phyloP scores from a whole-genome alignment of 306 rosid genomes.

The Fragaria iinumae region DNA sequence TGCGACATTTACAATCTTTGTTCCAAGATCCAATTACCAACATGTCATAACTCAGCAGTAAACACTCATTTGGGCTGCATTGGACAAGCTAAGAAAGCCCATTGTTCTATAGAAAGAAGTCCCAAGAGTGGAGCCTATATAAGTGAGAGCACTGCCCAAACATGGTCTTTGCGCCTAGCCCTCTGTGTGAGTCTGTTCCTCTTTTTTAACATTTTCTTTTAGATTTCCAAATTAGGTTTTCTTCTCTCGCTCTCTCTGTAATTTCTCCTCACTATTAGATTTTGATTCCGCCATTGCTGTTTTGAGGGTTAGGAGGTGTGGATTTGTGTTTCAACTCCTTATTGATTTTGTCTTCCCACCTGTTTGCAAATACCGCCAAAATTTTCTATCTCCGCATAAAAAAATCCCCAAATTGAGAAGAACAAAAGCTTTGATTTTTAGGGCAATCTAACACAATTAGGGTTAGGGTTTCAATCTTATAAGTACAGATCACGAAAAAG shows the following conservation, averaged over 20 bases:
- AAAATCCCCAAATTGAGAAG: conserved; percentile 14
- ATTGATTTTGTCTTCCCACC: conserved; percentile 40
- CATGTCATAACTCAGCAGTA: too few species aligned
- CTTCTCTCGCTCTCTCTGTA: conserved; percentile 17
- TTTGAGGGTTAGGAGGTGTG: conserved; percentile 70
- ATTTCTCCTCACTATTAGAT: conserved; percentile 19
- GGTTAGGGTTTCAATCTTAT: conserved; percentile 44
- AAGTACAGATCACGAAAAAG: conserved; percentile 25
- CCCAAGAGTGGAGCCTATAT: conserved; percentile 27
- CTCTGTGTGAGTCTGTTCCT: conserved; percentile 38
- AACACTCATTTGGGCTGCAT: too few species aligned
- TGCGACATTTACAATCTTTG: too few species aligned
- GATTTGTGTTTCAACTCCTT: conserved; percentile 30
- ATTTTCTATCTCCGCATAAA: conserved; percentile 16
- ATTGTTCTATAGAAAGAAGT: too few species aligned
- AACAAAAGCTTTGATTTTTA: neutral
- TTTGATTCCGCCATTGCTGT: conserved; percentile 31
- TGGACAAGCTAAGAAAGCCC: neutral
- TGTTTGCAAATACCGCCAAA: conserved; percentile 52
- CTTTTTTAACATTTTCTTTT: conserved; percentile 4
- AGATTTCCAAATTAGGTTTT: conserved; percentile 17
- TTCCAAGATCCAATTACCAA: too few species aligned
- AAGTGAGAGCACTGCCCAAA: neutral
- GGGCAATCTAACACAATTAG: conserved; percentile 1
- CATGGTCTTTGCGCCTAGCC: conserved; percentile 58